Base-by-base conservation (phyloP, 768 basidiomycete species). In the Hericium erinaceus region DNA sequence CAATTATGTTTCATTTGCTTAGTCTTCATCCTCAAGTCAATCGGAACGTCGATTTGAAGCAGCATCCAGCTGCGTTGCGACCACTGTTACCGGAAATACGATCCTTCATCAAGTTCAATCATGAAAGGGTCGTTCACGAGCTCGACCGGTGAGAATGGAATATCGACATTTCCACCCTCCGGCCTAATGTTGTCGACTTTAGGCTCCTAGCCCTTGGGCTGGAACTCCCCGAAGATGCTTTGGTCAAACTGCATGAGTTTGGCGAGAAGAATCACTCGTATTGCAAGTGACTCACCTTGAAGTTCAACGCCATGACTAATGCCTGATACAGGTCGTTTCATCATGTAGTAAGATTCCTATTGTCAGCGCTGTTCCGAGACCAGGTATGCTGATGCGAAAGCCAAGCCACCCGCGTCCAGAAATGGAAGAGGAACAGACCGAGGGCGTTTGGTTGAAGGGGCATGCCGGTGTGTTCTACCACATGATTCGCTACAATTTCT, bases 311-410 rank as follows among this genome's bases (percentile, higher is more conserved):
- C 9, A 9, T 20, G n/a, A 16, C 44, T 46, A 20, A 46, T 16
- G 16, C 3, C 12, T 7, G 20, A n/a, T 18, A 28, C 55, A 84
- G 82, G 79, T 2, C 75, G 82, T 39, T 83, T 79, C 67, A 83
- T 83, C 80, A 84, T 84, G 73, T 85, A 84, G 81, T 81, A 22
- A 15, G 79, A 56, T 53, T 39, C 15, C 33, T 33, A 33, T 33
- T 10, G 33, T 22, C 22, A 38, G 46, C 3, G n/a, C n/a, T 44
- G 44, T 15, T 4, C 44, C 6, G 33, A 33, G 6, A 2, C 33
- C 33, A 33, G 33, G 5, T 46, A 22, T 46, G 44, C 44, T 38
- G 39, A 20, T 39, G 8, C 53, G 28, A 33, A 11, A 41, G 33
- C 13, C 4, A 48, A 72, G 71, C 56, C 67, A 68, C 52, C 69